phyloP scores from a whole-genome alignment of 169 alveolate species.

The Plasmodium cynomolgi region DNA sequence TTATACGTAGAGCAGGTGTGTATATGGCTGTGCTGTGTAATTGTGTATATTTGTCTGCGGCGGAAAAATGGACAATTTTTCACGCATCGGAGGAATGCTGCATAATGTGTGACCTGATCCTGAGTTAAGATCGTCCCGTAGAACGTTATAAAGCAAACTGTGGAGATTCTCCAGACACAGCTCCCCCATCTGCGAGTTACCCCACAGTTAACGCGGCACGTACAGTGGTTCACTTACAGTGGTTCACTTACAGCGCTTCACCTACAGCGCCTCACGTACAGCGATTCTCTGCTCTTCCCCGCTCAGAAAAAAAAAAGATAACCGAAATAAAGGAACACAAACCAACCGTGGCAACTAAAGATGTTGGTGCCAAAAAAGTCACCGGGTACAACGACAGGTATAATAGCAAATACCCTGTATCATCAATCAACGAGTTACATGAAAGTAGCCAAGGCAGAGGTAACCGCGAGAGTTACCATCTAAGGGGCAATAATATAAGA shows the following conservation, averaged over 20 bases:
- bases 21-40: neutral
- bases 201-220: neutral
- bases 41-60: neutral
- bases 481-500: constrained; percentile 57
- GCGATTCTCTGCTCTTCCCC: neutral
- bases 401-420: constrained; percentile 14
- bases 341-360: constrained; percentile 18
- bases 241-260: neutral
- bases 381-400: constrained; percentile 36
- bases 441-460: constrained; percentile 24
- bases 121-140: neutral
- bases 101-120: neutral
- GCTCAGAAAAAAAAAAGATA: neutral
- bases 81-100: neutral
- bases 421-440: constrained; percentile 24
- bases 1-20: neutral
- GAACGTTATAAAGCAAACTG: neutral
- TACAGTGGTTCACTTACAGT: no score
- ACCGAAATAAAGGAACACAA: neutral
- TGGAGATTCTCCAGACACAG: neutral
- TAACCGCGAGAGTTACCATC: constrained; percentile 31
- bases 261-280: neutral
- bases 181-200: neutral
- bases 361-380: constrained; percentile 13
- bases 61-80: neutral